Evolutionary conservation across 495 filamentous ascomycete species (phyloP).

Genomic region (Hypoxylon cercidicola): DNA sequence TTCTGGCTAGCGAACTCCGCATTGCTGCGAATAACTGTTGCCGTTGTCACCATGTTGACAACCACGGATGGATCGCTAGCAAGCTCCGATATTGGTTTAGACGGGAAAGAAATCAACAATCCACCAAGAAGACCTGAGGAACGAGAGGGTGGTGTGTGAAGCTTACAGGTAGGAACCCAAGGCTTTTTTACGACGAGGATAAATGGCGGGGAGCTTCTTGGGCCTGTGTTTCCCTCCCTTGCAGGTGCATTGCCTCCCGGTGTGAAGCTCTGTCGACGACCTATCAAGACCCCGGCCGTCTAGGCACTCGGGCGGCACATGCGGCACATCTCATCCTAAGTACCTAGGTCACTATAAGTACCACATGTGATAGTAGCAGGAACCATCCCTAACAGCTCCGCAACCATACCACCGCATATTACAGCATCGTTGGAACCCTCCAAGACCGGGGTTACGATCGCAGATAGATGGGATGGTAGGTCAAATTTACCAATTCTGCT

Average conservation of each 20-base stretch:
- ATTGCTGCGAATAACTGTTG: constrained; percentile 23
- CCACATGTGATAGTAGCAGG: too few species aligned
- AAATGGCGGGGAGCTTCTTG: not conserved
- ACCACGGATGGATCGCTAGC: not conserved
- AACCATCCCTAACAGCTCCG: not conserved
- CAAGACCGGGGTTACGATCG: too few species aligned
- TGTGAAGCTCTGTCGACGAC: not conserved
- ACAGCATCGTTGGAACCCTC: too few species aligned
- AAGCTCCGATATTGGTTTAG: not conserved
- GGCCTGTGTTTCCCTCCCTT: not conserved
- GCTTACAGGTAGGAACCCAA: not conserved
- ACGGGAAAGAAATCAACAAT: not conserved
- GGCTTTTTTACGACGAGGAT: not conserved
- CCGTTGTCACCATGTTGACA: constrained; percentile 7
- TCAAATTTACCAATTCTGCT: too few species aligned
- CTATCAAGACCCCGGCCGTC: not conserved
- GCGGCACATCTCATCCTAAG: too few species aligned
- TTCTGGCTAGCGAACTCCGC: constrained; percentile 24
- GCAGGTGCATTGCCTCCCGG: not conserved
- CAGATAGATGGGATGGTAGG: too few species aligned
- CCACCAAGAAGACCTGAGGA: not conserved
- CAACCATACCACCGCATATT: too few species aligned
- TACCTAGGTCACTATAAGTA: too few species aligned
- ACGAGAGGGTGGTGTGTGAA: not conserved
- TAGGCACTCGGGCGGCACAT: not conserved